Evolutionary conservation across 495 filamentous ascomycete species (phyloP), one percentile per base, ranked within the genome.

Genomic region (Lindgomyces ingoldianus): DNA sequence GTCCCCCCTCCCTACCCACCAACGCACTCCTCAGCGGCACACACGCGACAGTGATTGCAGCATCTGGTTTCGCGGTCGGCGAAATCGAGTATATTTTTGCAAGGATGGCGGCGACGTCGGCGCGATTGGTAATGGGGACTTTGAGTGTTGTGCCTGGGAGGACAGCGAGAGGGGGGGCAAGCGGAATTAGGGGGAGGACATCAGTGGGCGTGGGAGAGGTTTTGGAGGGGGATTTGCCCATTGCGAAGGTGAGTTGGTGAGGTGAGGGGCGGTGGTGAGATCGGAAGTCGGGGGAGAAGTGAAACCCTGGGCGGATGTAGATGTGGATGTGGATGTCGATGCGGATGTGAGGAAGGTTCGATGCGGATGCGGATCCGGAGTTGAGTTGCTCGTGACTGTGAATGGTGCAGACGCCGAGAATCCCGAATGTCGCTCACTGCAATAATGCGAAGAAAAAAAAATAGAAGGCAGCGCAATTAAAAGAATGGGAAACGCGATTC

Each of bases 91-190:
- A 89, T 47, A 94, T 80, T 41, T 87, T 84, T 6, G 89, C 87
- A 16, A 96, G 85, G 33, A 97, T 79, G 56, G 91, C 88, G 45
- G 88, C 85, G 59, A 96, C 85, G 73, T 97, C 93, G 29, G 90
- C 83, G 14, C 92, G 88, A 73, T 87, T 88, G 25, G 85, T 78
- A 22, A 96, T 85, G 19, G 89, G 84, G 51, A 96, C 86, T 61
- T 90, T 84, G 27, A 91, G 77, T 41, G 89, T 87, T 18, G 88
- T 84, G 51, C 91, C 91, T 21, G 92, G 93, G 0, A 96, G 83
- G 25, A 97, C 83, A 39, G 96, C 88, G 36, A 81, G 81, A 68
- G 85, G 85, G 62, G 86, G 85, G 19, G 89, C 82, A 25, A 96
- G 81, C 21, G 89, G 87, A 53, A 96, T 86, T 64, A 96, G 75